Base-by-base conservation (phyloP, 1,284 basidiomycete genomes). In the Moesziomyces antarcticus region DNA sequence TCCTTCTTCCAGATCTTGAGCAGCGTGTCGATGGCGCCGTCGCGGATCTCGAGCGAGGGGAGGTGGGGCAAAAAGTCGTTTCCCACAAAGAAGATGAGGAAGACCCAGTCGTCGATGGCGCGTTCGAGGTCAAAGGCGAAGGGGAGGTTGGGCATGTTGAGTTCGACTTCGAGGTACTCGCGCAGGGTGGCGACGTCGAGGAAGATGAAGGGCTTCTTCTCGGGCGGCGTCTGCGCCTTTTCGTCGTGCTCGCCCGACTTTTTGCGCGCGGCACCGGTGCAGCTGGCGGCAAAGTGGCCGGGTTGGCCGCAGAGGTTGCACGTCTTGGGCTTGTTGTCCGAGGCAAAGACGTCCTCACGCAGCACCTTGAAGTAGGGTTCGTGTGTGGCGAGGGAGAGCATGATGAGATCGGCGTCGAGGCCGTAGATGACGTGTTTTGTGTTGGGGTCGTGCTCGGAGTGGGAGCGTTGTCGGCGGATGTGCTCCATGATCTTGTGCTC, bases 401-500 rank as follows among this genome's bases (percentile, higher is more conserved):
- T 99, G 85, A 99, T 99, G 51, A 99, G 88, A 88, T 99, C 97
- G 67, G 97, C 97, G 86, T 99, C 97, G 53, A 99, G 87, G 76
- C 97, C 97, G 86, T 99, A 99, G 75, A 99, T 98, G 71, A 97
- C 95, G 84, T 99, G 97, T 46, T 88, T 88, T 4, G 94, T 98
- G 83, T 99, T 99, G 30, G 97, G 91, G 85, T 99, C 92, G 86
- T 98, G 92, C 13, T 91, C 91, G 35, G 90, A 89, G 81, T 97
- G 92, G 49, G 89, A 88, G 50, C 97, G 89, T 81, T 97, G 94
- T 50, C 95, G 89, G 63, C 97, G 88, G 74, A 99, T 97, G 85
- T 90, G 97, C 83, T 99, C 97, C 93, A 99, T 98, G 77, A 99
- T 98, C 87, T 99, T 99, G 86, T 99, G 97, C 85, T 99, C 97